Evolutionary conservation across 257 asterid species (phyloP).

Genomic region (Mitragyna speciosa): DNA sequence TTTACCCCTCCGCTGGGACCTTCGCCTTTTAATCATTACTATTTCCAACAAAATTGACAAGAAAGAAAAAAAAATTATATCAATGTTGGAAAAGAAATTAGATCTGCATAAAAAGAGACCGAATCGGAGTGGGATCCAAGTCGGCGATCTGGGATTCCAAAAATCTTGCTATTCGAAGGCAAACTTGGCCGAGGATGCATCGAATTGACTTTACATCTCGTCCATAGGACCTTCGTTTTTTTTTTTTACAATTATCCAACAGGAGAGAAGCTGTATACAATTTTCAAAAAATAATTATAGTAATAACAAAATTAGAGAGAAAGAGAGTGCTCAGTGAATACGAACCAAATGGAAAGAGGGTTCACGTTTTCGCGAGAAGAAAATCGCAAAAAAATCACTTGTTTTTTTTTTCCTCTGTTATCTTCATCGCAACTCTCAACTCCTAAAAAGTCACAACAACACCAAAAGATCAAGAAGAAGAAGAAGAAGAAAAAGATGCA

Average conservation of each 20-base stretch:
- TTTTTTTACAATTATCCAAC: too few relatives aligned
- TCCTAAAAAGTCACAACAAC: neutral
- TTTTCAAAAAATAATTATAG: neutral
- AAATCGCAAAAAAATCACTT: slow-evolving; percentile 6
- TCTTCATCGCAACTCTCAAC: slow-evolving; percentile 27
- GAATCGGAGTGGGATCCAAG: slow-evolving; percentile 30
- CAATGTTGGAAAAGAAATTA: neutral
- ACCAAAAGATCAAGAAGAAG: neutral
- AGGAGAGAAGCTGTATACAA: neutral
- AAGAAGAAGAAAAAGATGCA: neutral
- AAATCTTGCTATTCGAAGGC: slow-evolving; percentile 59
- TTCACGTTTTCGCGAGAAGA: slow-evolving; percentile 44
- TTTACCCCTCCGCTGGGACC: slow-evolving; percentile 89
- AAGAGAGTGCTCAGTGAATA: slow-evolving; percentile 72
- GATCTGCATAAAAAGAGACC: slow-evolving; percentile 30
- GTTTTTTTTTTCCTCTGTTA: neutral
- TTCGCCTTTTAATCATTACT: slow-evolving; percentile 34
- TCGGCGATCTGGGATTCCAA: slow-evolving; percentile 46
- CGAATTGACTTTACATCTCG: slow-evolving; percentile 39
- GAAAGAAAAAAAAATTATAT: neutral
- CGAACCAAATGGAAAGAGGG: slow-evolving; percentile 57
- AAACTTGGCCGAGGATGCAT: slow-evolving; percentile 83
- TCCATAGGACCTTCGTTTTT: slow-evolving; percentile 77
- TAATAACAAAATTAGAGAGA: neutral
- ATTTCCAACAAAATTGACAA: too few relatives aligned